Evolutionary conservation across 257 asterid genomes (phyloP), one percentile per base, ranked within the genome.

Genomic region (Nicotiana obtusifolia): DNA sequence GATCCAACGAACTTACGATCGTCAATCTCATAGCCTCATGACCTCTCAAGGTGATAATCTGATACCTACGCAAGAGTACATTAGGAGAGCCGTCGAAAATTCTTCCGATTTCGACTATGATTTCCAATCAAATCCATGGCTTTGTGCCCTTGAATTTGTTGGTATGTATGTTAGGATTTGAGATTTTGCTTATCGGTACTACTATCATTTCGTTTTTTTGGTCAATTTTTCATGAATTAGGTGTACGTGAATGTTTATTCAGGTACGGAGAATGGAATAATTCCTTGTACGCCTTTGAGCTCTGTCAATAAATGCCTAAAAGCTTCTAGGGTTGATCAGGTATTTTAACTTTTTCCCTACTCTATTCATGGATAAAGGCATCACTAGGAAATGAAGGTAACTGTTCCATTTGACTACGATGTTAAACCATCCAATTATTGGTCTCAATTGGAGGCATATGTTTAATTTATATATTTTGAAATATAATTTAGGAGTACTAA

Each of bases 51-150:
- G 60, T 30, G 64, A 20, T 5, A 68, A 57, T 62, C 82, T 85
- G 3, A 80, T 88, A 56, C 85, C 95, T 54, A 93, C 98, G 0
- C 99, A 94, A 77, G 97, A 91, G 30, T 94, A 93, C 75, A 87
- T 95, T 28, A 86, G 86, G 83, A 91, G 91, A 89, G 97, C 99
- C 1, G 82, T 91, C 81, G 94, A 92, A 78, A 89, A 92, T 81
- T 82, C 90, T 52, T 85, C 90, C 0, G 93, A 95, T 31, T 93
- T 93, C 53, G 99, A 94, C 81, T 91, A 89, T 4, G 97, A 92
- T 86, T 95, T 95, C 83, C 77, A 86, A 37, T 81, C 87, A 59
- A 78, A 66, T 67, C 89, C 94, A 9, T 95, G 99, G 99, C 65
- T 87, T 47, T 90, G 93, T 37, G 98, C 99, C 68, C 90, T 92